Evolutionary conservation across 1,139 yeast genomes (phyloP).

Genomic region (Blastobotrys buckinghamii): DNA sequence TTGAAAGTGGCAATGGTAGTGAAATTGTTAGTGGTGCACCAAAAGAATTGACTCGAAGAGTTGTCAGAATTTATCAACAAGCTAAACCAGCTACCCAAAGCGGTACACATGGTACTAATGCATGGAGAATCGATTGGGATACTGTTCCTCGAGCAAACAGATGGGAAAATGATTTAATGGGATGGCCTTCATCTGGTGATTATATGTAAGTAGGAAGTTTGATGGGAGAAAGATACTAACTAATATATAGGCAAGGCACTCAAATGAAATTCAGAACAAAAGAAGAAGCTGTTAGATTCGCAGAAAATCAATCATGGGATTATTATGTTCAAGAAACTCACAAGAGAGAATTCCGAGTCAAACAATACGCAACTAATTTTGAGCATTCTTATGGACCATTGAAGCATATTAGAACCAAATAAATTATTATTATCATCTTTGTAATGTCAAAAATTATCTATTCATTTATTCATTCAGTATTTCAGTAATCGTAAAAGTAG

Average conservation of each 20-base stretch:
- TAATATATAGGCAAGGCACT: constrained; percentile 52
- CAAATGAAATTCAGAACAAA: constrained; percentile 66
- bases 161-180: constrained; percentile 89
- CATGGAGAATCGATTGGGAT: constrained; percentile 86
- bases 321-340: constrained; percentile 81
- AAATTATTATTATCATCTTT: constrained; percentile 15
- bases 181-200: constrained; percentile 77
- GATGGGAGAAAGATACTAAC: background rate
- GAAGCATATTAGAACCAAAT: constrained; percentile 80
- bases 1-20: constrained; percentile 8
- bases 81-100: constrained; percentile 81
- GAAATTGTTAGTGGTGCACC: constrained; percentile 70
- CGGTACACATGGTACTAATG: constrained; percentile 40
- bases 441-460: too few relatives aligned
- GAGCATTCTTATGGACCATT: constrained; percentile 64
- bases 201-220: constrained; percentile 44
- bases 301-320: constrained; percentile 80
- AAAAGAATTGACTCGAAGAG: constrained; percentile 54
- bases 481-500: too few relatives aligned
- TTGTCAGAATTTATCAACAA: constrained; percentile 72
- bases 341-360: constrained; percentile 63
- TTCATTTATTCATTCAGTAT: too few relatives aligned
- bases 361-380: constrained; percentile 71
- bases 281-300: constrained; percentile 75
- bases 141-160: constrained; percentile 69